A percentile compares a stretch with the other conserved stretches of the same genome.
These are phyloP conservation scores for Rhodomyrtus tomentosa DNA, from an alignment of 345 rosid genomes.

Conservation along the genomic window DNA sequence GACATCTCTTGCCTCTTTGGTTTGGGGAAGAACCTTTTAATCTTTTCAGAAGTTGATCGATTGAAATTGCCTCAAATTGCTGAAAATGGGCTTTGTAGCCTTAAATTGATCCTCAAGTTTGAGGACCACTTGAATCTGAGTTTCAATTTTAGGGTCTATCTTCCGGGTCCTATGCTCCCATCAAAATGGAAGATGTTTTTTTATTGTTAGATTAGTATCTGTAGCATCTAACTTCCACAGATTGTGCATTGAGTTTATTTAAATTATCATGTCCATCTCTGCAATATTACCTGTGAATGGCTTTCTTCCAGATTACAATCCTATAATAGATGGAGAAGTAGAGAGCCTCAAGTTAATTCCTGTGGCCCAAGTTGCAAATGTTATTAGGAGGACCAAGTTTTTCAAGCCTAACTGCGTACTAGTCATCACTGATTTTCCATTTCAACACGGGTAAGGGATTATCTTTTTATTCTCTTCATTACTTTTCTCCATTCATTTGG, in stretches of 20 bases:
- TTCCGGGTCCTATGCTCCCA: not conserved
- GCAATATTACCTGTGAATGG: not conserved
- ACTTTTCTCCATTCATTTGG: too few species aligned
- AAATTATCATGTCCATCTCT: not conserved
- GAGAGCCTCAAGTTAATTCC: too few species aligned
- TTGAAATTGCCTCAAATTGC: not conserved
- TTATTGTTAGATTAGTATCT: not conserved
- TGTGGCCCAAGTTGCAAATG: too few species aligned
- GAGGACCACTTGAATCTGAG: not conserved
- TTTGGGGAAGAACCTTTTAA: not conserved
- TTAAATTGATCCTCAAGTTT: not conserved
- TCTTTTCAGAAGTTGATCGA: not conserved
- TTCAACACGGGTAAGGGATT: too few species aligned
- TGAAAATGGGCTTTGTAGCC: not conserved
- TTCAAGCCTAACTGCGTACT: too few species aligned
- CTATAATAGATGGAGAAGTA: too few species aligned
- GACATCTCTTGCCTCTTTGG: not conserved
- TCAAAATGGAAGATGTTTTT: not conserved
- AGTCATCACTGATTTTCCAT: too few species aligned
- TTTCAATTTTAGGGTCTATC: not conserved
- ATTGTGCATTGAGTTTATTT: not conserved
- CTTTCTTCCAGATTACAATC: conserved; percentile 25
- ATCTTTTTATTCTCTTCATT: too few species aligned
- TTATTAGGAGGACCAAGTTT: too few species aligned
- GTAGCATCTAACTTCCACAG: not conserved